Base-by-base conservation (phyloP, 202 grass and related monocot genomes). In the Dendrocalamus latiflorus region DNA sequence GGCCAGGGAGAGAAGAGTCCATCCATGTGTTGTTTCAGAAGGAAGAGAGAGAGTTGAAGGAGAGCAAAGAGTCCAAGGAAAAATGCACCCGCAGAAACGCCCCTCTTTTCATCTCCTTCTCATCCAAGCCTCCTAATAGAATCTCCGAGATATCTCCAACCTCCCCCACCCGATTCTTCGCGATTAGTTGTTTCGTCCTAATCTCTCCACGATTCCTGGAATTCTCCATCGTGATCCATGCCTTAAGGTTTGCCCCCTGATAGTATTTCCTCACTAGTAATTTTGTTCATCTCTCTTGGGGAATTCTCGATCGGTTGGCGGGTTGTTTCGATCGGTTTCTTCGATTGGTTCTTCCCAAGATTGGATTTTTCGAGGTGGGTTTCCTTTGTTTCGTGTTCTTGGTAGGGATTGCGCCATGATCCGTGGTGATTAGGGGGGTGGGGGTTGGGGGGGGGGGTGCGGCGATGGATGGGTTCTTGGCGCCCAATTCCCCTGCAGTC, bases 381-480 rank as follows among this genome's bases (percentile, higher is more conserved):
- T 34, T 76, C 22, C 26, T 8, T 45, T 17, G 45, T 70, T 82
- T 81, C 72, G 9, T 71, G 20, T 70, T 84, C 45, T 88, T 83
- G 37, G 50, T 4, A 68, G 44, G 61, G 82, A 30, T 83, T 69
- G 77, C 67, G 70, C 26, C 74, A 44, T 65, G 68, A 59, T 65
- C 78, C 15, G 64, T 72, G 72, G 75, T 89, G 87, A 86, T 90
- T 79, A 49, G n/a, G n/a, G n/a, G n/a, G n/a, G n/a, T n/a, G n/a
- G n/a, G n/a, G n/a, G n/a, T n/a, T n/a, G n/a, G n/a, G n/a, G n/a
- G 57, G 28, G 64, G 57, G 37, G 48, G 9, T 7, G 17, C 39
- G 3, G 38, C 41, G 14, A 60, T 10, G 49, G 24, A 21, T 44
- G 14, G 21, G 6, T 48, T 74, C 3, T 17, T 1, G 0, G 10